Base-by-base conservation (phyloP, 2,329 filamentous ascomycete species). In the Beauveria pseudobassiana region DNA sequence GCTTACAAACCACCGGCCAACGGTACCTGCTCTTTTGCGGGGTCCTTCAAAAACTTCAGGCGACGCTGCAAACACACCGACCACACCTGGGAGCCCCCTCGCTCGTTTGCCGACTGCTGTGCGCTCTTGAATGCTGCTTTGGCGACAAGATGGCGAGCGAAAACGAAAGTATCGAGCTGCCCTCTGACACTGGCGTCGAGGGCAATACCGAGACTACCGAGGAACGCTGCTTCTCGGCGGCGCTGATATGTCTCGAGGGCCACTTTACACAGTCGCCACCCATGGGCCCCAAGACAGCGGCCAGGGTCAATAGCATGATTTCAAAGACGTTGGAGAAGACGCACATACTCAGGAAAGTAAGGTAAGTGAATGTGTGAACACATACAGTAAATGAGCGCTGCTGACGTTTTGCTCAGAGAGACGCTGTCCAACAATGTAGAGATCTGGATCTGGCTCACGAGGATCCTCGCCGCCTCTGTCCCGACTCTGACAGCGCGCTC, bases 391-490 rank as follows among this genome's bases (percentile, higher is more conserved):
- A 16, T 7, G 8, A 5, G 12, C 22, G 12, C 7, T 16, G 26
- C 38, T 59, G 24, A 59, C 48, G 16, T 22, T 8, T 38, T 14
- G n/a, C 48, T 12, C n/a, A 86, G 83, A 65, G 85, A 87, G 69
- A 77, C 79, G 3, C 73, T 88, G 45, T 84, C 84, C 5, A 80
- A 80, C 63, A 88, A 87, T 65, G 81, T 88, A 30, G 81, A 82
- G 64, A 82, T 87, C 62, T 88, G 85, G 85, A 82, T 87, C 66
- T 86, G 84, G 76, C 75, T 88, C 63, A 82, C 83, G 30, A 80
- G 80, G 62, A 84, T 86, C 65, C 86, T 88, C 67, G 80, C 78
- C 20, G 81, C 83, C 38, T 83, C 85, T 10, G 81, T 87, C 56
- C 83, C 84, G 2, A 82, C 80, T 60, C 75, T 88, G 53, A 85